Conservation (phyloP, 345 rosid genomes). For the Brassica nigra region DNA sequence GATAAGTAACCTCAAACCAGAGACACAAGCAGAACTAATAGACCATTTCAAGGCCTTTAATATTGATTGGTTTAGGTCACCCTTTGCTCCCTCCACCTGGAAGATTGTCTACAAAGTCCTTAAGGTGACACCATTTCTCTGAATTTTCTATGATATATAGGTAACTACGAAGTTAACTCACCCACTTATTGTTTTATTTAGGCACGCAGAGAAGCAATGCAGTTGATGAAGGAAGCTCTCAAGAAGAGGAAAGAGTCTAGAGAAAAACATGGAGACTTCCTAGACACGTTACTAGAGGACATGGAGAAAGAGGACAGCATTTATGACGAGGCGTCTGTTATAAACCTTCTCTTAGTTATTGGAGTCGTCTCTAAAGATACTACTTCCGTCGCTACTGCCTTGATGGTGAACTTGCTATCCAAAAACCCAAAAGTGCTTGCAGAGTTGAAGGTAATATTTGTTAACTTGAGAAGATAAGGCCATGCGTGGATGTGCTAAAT, state of each 20-base stretch:
- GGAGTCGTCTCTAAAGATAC: conserved; percentile 22
- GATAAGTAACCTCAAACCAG: conserved; percentile 19
- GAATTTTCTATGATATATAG: not conserved
- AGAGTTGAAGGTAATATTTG: conserved; percentile 23
- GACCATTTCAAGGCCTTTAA: not conserved
- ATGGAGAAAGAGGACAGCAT: conserved; percentile 18
- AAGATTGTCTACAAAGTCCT: conserved; percentile 17
- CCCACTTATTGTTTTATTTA: not conserved
- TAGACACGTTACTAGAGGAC: not conserved
- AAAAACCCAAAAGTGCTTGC: conserved; percentile 27
- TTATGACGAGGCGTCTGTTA: conserved; percentile 1
- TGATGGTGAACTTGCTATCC: not conserved
- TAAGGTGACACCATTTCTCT: conserved; percentile 8
- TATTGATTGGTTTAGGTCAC: conserved; percentile 21
- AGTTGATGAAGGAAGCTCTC: not conserved
- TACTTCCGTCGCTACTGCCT: not conserved
- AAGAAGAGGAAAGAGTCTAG: not conserved
- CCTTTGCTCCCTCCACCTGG: conserved; percentile 28
- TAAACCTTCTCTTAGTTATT: conserved; percentile 8
- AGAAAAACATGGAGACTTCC: conserved; percentile 21
- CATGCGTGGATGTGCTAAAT: too few relatives aligned
- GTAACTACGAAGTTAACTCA: not conserved
- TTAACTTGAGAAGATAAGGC: too few relatives aligned
- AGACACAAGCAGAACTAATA: not conserved
- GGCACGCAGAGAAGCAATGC: conserved; percentile 26